Percentiles rank a stretch among this genome's conserved stretches.
phyloP scores from a whole-genome alignment of 2,329 filamentous ascomycete species.

The Botrytis cinerea region DNA sequence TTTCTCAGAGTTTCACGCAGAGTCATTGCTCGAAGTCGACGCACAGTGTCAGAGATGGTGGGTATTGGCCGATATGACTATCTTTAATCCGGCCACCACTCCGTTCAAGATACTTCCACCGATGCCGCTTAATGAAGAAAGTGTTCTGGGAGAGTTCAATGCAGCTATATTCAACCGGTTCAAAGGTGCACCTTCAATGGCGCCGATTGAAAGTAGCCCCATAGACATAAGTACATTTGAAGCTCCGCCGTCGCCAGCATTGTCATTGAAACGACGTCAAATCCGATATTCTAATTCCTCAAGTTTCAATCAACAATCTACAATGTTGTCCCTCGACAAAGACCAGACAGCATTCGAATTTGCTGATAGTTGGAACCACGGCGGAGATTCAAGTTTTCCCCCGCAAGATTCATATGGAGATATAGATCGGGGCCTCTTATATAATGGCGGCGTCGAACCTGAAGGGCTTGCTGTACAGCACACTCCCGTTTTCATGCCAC shows the following conservation, averaged over 20 bases:
- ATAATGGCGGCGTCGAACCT: neutral
- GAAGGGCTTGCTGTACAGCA: neutral
- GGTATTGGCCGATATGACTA: constrained; percentile 7
- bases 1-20: neutral
- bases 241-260: neutral
- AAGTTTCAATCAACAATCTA: neutral
- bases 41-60: constrained; percentile 16
- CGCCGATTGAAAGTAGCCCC: neutral
- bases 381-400: neutral
- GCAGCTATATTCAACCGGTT: neutral
- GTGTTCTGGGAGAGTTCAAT: neutral
- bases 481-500: neutral
- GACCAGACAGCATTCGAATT: neutral
- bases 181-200: neutral
- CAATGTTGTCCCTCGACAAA: neutral
- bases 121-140: neutral
- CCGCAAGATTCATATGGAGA: neutral
- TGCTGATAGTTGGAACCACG: neutral
- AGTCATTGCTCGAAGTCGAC: neutral
- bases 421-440: neutral
- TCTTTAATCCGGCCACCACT: neutral
- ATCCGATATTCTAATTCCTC: neutral
- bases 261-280: neutral
- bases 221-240: no score
- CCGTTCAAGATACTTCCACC: neutral